Conservation (phyloP, 2,329 filamentous ascomycete species). For the Colletotrichum coccodes region DNA sequence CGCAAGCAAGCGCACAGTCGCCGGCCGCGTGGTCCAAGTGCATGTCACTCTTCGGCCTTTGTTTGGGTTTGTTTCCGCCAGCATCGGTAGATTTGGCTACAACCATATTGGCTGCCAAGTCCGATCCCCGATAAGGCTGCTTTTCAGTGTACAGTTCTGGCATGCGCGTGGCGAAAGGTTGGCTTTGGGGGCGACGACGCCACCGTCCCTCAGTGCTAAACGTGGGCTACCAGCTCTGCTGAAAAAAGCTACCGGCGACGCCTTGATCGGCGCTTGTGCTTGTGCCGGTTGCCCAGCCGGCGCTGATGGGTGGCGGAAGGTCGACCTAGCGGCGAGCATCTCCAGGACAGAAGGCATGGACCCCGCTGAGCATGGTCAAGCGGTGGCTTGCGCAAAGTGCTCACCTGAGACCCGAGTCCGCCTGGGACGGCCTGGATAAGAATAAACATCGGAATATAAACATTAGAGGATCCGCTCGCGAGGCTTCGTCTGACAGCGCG, state of each 20-base stretch:
- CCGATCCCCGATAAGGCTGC: neutral
- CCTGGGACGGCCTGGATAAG: neutral
- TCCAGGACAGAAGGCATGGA: slow-evolving; percentile 7
- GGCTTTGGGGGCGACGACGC: slow-evolving; percentile 6
- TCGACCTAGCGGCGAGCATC: slow-evolving; percentile 11
- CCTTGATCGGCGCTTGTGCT: slow-evolving; percentile 9
- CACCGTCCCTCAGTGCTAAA: neutral
- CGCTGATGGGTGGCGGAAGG: neutral
- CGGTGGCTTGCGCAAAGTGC: slow-evolving; percentile 24
- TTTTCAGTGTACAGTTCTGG: neutral
- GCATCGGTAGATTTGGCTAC: slow-evolving; percentile 1
- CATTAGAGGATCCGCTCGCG: neutral
- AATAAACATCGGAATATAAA: slow-evolving; percentile 11
- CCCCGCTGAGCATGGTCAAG: slow-evolving; percentile 1
- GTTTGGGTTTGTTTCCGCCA: neutral
- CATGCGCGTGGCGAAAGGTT: neutral
- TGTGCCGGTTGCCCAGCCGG: slow-evolving; percentile 1
- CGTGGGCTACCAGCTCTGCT: neutral
- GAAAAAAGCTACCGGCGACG: neutral
- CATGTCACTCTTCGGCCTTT: neutral
- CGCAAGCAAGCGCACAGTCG: slow-evolving; percentile 13
- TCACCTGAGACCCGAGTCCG: slow-evolving; percentile 28
- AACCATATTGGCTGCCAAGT: neutral
- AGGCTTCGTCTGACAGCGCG: slow-evolving; percentile 27
- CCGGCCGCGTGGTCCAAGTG: neutral